A percentile compares a stretch with the other conserved stretches of the same genome.
These are phyloP conservation scores for Hypoxylon lenormandii DNA, from an alignment of 495 filamentous ascomycete species.

Conservation along the genomic window DNA sequence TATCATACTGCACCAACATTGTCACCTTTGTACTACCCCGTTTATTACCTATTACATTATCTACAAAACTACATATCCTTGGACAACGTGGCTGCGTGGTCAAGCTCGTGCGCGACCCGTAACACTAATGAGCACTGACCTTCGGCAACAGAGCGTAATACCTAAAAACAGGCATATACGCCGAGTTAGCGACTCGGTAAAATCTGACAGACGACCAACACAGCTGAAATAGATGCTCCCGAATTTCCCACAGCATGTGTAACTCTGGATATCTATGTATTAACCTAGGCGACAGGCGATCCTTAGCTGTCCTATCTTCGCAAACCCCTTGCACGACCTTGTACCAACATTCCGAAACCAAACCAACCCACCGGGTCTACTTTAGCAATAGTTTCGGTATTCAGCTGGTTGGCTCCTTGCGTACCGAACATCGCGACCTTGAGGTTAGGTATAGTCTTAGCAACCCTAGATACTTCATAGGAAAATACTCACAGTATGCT, in stretches of 20 bases:
- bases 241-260: constrained; percentile 4
- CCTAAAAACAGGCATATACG: constrained; percentile 28
- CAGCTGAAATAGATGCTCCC: constrained; percentile 1
- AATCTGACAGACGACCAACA: constrained; percentile 14
- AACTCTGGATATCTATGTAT: constrained; percentile 18
- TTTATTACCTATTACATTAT: background rate
- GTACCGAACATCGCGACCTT: constrained; percentile 12
- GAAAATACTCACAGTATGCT: constrained; percentile 11
- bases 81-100: constrained; percentile 19
- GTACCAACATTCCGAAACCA: constrained; percentile 24
- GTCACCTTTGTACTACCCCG: constrained; percentile 25
- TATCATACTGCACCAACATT: constrained; percentile 7
- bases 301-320: constrained; percentile 29
- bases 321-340: constrained; percentile 30
- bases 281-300: constrained; percentile 18
- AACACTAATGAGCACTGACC: constrained; percentile 15
- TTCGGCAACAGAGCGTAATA: constrained; percentile 36
- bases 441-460: no score
- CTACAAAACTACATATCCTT: constrained; percentile 2
- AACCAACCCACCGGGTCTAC: constrained; percentile 29
- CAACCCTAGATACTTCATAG: constrained; percentile 5
- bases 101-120: constrained; percentile 10
- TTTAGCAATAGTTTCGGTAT: constrained; percentile 15
- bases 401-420: constrained; percentile 18
- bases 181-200: constrained; percentile 21